Percentiles rank a stretch among this genome's conserved stretches.
Conservation (phyloP, 2,329 filamentous ascomycete genomes). For the Aspergillus sergii region DNA sequence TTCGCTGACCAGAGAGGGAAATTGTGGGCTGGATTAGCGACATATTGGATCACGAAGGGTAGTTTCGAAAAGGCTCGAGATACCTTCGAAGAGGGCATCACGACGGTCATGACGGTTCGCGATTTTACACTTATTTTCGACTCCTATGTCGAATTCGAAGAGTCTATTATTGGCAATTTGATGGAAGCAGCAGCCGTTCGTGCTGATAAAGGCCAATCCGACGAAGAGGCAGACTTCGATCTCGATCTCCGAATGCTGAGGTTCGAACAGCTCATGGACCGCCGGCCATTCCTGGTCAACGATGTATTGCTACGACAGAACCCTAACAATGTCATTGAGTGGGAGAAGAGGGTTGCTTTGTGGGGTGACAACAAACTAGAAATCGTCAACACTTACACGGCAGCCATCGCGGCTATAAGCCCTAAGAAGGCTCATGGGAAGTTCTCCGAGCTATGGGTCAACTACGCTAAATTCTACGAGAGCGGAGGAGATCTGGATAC, state of each 20-base stretch:
- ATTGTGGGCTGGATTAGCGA: constrained; percentile 90
- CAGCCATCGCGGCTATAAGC: constrained; percentile 88
- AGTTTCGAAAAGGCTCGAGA: constrained; percentile 92
- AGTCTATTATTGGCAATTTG: constrained; percentile 86
- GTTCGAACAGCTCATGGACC: constrained; percentile 97
- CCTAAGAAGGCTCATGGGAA: constrained; percentile 93
- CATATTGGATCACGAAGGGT: constrained; percentile 93
- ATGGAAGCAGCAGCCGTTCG: constrained; percentile 84
- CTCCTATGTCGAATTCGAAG: constrained; percentile 94
- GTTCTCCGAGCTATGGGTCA: constrained; percentile 93
- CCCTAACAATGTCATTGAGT: constrained; percentile 92
- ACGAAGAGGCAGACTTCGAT: constrained; percentile 88
- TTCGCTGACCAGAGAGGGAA: constrained; percentile 95
- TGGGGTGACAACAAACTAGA: constrained; percentile 94
- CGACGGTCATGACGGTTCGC: constrained; percentile 96
- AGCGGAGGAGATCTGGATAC: constrained; percentile 79
- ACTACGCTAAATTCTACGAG: constrained; percentile 98
- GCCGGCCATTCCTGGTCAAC: constrained; percentile 91
- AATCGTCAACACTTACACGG: constrained; percentile 90
- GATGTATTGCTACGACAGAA: constrained; percentile 95
- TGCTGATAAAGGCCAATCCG: constrained; percentile 73
- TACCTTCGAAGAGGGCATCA: constrained; percentile 93
- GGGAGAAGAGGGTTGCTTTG: constrained; percentile 93
- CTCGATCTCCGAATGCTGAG: constrained; percentile 96
- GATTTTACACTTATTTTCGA: constrained; percentile 98